Conservation (phyloP, 768 basidiomycete genomes). For the Termitomyces sp. region DNA sequence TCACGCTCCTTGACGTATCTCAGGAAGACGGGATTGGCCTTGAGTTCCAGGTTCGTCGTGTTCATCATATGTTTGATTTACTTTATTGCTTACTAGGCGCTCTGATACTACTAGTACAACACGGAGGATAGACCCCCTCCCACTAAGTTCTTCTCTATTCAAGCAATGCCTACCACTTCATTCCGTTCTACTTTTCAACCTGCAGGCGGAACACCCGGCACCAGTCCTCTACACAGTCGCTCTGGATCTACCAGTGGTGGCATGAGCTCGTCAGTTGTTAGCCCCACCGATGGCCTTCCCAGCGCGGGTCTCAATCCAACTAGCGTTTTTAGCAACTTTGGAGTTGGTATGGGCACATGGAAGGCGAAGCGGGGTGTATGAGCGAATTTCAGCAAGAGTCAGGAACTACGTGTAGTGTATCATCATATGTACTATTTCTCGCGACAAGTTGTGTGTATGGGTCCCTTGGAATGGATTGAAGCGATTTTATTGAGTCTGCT, state of each 20-base stretch:
- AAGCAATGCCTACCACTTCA: conserved; percentile 60
- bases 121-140: conserved; percentile 81
- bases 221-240: conserved; percentile 16
- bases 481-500: neutral
- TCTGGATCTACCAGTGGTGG: conserved; percentile 10
- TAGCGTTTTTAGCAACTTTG: conserved; percentile 30
- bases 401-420: neutral
- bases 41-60: conserved; percentile 75
- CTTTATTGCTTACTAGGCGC: neutral
- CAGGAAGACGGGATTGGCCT: conserved; percentile 83
- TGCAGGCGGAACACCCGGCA: conserved; percentile 1
- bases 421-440: conserved; percentile 1
- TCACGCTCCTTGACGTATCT: conserved; percentile 79
- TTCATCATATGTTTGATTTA: neutral
- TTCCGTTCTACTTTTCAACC: conserved; percentile 65
- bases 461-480: neutral
- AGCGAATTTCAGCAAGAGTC: neutral
- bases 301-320: conserved; percentile 13
- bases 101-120: conserved; percentile 73
- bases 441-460: neutral
- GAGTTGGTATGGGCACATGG: conserved; percentile 25
- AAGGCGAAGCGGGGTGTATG: conserved; percentile 16
- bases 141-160: conserved; percentile 81
- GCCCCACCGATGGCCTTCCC: conserved; percentile 7
- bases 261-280: neutral